These are phyloP conservation scores for Rutstroemia sydowiana DNA, from an alignment of 2,329 filamentous ascomycete species.

Conservation along the genomic window DNA sequence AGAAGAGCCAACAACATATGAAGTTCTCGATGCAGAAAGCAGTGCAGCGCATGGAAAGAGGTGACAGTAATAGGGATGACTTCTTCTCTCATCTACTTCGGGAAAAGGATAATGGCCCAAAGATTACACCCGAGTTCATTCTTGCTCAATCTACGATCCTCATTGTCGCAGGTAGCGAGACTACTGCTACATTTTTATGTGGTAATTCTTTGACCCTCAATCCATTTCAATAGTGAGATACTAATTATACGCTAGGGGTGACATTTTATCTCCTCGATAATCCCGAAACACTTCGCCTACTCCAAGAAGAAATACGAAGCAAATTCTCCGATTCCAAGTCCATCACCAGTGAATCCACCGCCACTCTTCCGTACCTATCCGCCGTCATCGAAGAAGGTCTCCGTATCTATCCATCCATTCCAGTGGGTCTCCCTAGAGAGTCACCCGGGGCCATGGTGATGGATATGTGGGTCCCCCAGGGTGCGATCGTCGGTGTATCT, in stretches of 20 bases:
- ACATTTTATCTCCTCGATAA: conserved; percentile 3
- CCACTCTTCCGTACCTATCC: not conserved
- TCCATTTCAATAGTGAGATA: not conserved
- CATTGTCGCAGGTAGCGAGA: conserved; percentile 5
- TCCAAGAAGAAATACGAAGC: not conserved
- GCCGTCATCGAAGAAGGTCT: conserved; percentile 10
- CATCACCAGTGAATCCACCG: conserved; percentile 3
- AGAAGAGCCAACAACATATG: conserved; percentile 2
- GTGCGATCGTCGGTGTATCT: not conserved
- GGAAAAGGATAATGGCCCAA: conserved; percentile 5
- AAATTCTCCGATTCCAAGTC: not conserved
- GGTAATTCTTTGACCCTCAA: not conserved
- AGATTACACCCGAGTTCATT: conserved; percentile 3
- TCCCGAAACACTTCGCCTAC: not conserved
- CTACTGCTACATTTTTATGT: conserved; percentile 1
- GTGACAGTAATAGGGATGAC: conserved; percentile 3
- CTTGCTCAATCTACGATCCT: conserved; percentile 1
- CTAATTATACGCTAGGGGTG: not conserved
- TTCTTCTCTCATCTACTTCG: conserved; percentile 6
- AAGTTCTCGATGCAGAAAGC: conserved; percentile 5
- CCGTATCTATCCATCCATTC: conserved; percentile 4
- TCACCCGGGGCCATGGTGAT: conserved; percentile 4
- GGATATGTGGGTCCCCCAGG: not conserved
- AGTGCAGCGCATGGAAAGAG: conserved; percentile 1
- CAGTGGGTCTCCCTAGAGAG: conserved; percentile 2